Evolutionary conservation across 2,329 filamentous ascomycete genomes (phyloP).

Genomic region (Capronia coronata): DNA sequence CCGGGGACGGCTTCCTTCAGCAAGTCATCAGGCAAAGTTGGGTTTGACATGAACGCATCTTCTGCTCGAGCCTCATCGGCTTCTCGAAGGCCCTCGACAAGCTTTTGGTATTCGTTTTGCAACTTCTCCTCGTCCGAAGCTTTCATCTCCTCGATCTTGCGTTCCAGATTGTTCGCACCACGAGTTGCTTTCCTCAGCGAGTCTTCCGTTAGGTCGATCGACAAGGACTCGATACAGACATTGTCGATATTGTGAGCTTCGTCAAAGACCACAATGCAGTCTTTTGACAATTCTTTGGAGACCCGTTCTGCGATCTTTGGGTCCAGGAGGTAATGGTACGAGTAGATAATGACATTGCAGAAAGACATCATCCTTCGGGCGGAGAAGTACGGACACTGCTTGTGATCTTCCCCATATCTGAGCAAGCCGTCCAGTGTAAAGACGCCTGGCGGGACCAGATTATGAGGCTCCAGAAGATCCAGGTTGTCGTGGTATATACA

Average conservation of each 20-base stretch:
- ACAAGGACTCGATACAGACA: conserved; percentile 94
- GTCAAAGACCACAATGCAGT: conserved; percentile 97
- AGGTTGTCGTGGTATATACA: conserved; percentile 98
- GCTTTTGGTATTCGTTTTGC: conserved; percentile 89
- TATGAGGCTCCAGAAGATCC: conserved; percentile 88
- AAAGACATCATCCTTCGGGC: conserved; percentile 97
- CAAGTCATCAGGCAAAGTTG: conserved; percentile 84
- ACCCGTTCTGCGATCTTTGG: conserved; percentile 96
- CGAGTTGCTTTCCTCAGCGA: conserved; percentile 84
- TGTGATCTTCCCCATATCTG: conserved; percentile 86
- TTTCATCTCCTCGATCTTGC: conserved; percentile 89
- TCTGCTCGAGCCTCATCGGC: conserved; percentile 86
- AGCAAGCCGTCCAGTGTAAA: conserved; percentile 90
- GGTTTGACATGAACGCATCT: conserved; percentile 95
- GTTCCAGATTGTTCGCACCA: conserved; percentile 84
- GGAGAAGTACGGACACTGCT: conserved; percentile 97
- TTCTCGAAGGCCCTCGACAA: conserved; percentile 83
- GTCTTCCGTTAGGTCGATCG: conserved; percentile 94
- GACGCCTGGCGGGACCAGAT: conserved; percentile 86
- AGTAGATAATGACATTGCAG: conserved; percentile 99
- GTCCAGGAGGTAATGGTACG: conserved; percentile 95
- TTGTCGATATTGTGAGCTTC: conserved; percentile 99
- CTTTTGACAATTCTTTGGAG: conserved; percentile 91
- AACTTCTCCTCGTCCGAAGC: conserved; percentile 91
- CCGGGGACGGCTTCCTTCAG: conserved; percentile 93